These are phyloP conservation scores for Claviceps arundinis DNA, from an alignment of 2,329 filamentous ascomycete species.

Conservation along the genomic window DNA sequence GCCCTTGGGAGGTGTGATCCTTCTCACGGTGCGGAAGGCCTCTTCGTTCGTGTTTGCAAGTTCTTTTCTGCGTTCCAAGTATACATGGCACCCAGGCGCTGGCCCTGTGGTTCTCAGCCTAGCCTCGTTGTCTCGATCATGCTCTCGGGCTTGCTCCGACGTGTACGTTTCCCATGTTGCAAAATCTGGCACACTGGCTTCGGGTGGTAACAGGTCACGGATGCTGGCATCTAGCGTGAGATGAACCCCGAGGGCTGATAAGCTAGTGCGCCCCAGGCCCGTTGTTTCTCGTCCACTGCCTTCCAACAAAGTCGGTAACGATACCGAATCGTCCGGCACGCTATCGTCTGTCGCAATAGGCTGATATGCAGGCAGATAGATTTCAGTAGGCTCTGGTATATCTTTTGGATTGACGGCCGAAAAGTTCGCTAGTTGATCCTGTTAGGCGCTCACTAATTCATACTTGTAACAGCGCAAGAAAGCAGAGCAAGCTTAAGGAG, in stretches of 20 bases:
- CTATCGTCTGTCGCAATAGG: constrained; percentile 22
- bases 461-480: not conserved
- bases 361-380: constrained; percentile 35
- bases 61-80: constrained; percentile 44
- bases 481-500: not conserved
- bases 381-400: constrained; percentile 42
- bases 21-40: constrained; percentile 48
- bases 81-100: constrained; percentile 44
- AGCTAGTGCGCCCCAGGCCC: constrained; percentile 28
- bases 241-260: constrained; percentile 45
- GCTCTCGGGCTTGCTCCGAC: constrained; percentile 33
- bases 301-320: constrained; percentile 32
- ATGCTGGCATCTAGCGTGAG: constrained; percentile 36
- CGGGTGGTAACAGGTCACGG: constrained; percentile 39
- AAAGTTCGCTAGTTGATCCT: constrained; percentile 15
- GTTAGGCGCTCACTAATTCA: constrained; percentile 2
- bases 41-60: constrained; percentile 41
- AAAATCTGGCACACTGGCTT: constrained; percentile 39
- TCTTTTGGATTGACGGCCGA: constrained; percentile 31
- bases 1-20: constrained; percentile 41
- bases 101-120: constrained; percentile 38
- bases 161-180: constrained; percentile 35
- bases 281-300: constrained; percentile 35
- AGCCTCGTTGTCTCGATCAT: constrained; percentile 33
- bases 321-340: constrained; percentile 25